Base-by-base conservation (phyloP, 306 rosid species). In the Crotalaria pallida region DNA sequence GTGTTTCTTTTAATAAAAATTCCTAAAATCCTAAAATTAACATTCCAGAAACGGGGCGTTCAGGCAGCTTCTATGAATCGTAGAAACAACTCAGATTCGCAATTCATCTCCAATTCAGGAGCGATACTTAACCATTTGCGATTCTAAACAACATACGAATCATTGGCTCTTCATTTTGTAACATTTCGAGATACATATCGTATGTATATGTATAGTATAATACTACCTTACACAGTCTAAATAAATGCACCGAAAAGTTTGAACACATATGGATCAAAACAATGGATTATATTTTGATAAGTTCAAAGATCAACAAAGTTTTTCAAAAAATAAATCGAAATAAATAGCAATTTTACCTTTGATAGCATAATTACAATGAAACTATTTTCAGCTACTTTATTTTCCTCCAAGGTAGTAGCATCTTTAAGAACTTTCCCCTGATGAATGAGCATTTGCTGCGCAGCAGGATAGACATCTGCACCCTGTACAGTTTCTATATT, bases 371-470 rank as follows among this genome's bases (percentile, higher is more conserved):
- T 84, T 45, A 94, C 98, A 78, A 94, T 72, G 76, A 94, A 94
- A 87, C 94, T 94, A 82, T 78, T 87, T 61, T 94, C 97, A 10
- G 69, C 81, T 74, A 94, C 98, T 81, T 90, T 81, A 72, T 88
- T 90, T 66, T 88, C 96, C 24, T 81, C 92, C 86, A 94, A 83
- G 17, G 94, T 88, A 43, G 96, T 82, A 56, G 34, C 75, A 67
- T 94, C 97, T 74, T 90, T 90, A 8, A 90, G 96, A 72, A 90
- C 98, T 70, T 94, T 90, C 47, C 97, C 97, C 74, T 94, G 97
- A 73, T 90, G 85, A 43, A 94, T 94, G 27, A 94, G 98, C 96
- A 94, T 94, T 84, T 90, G 96, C 72, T 87, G 97, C 0, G 87
- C 47, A 33, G 98, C 91, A 72, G 98, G 98, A 72, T 94, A 94